Conservation (phyloP, 2,329 filamentous ascomycete species). For the Cadophora gregata region DNA sequence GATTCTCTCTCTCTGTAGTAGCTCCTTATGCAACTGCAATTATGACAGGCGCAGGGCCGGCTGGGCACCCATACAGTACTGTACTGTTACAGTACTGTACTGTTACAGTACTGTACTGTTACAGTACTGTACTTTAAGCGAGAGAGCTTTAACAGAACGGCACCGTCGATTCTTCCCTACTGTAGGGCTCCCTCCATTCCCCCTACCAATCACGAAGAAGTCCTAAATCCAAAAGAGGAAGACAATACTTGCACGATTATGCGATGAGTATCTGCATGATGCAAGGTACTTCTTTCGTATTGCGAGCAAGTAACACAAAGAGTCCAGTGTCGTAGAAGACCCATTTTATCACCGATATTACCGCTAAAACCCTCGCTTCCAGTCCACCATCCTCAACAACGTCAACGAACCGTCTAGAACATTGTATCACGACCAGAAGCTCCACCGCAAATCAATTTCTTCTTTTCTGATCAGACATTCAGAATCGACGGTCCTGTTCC, state of each 20-base stretch:
- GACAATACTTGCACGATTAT: background rate
- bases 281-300: background rate
- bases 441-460: background rate
- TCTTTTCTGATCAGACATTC: background rate
- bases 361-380: background rate
- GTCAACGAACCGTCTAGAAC: background rate
- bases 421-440: background rate
- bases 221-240: background rate
- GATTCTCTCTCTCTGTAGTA: no score
- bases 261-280: background rate
- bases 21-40: no score
- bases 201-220: background rate
- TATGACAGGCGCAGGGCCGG: no score
- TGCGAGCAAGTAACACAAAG: background rate
- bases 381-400: background rate
- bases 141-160: constrained; percentile 17
- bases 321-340: background rate
- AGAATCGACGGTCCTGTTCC: constrained; percentile 2
- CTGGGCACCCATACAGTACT: no score
- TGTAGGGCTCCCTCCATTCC: background rate
- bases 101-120: no score
- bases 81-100: no score
- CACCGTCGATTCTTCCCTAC: constrained; percentile 17
- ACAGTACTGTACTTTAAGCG: no score
- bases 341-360: background rate